Percentiles rank a stretch among this genome's conserved stretches.
phyloP scores from a whole-genome alignment of 495 filamentous ascomycete species.

The Hyphodiscus hymeniophilus region DNA sequence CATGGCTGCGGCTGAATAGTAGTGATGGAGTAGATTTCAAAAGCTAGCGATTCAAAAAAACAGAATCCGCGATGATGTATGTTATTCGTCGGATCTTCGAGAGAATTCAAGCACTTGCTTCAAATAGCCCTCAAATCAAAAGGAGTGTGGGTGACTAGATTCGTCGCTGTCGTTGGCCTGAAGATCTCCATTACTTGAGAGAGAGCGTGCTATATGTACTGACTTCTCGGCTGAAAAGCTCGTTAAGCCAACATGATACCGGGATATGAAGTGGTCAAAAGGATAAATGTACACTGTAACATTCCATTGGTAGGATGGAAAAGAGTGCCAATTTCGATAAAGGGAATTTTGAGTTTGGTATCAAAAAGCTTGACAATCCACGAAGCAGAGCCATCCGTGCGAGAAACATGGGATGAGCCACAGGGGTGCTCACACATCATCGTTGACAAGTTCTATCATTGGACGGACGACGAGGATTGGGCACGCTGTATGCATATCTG shows the following conservation, averaged over 20 bases:
- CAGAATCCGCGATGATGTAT: not conserved
- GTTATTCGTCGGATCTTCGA: no score
- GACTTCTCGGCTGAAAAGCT: not conserved
- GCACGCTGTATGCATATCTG: not conserved
- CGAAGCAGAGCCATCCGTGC: not conserved
- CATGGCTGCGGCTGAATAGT: no score
- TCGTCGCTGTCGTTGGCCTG: slow-evolving; percentile 3
- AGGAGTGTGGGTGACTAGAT: slow-evolving; percentile 5
- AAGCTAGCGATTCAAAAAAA: no score
- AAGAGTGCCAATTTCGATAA: not conserved
- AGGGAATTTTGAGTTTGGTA: not conserved
- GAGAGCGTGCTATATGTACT: not conserved
- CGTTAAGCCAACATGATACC: not conserved
- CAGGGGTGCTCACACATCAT: no score
- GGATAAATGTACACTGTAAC: not conserved
- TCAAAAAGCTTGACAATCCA: not conserved
- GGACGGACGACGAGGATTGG: not conserved
- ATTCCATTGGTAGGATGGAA: slow-evolving; percentile 1
- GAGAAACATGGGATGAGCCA: not conserved
- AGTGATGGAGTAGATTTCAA: no score
- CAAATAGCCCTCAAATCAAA: not conserved
- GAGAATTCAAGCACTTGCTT: not conserved
- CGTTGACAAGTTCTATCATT: not conserved
- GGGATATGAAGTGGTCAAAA: not conserved
- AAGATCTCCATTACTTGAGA: not conserved